phyloP scores from a whole-genome alignment of 2,329 filamentous ascomycete genomes.

The Delphinella strobiligena region DNA sequence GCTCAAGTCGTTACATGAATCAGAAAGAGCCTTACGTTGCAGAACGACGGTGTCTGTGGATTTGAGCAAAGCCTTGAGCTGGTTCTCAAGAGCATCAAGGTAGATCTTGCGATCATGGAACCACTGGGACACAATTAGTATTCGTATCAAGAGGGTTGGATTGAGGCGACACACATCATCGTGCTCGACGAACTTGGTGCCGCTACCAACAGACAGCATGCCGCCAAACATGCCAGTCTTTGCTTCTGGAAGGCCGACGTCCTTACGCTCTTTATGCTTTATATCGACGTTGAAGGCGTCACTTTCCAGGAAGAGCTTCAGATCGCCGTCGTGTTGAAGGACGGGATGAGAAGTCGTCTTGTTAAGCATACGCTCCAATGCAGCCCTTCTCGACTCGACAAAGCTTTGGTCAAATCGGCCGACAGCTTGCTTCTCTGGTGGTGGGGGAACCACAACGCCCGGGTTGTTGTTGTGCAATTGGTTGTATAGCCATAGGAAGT shows the following conservation, averaged over 20 bases:
- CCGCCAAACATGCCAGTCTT: conserved; percentile 55
- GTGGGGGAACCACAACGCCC: conserved; percentile 86
- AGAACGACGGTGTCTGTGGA: conserved; percentile 85
- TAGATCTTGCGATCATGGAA: conserved; percentile 96
- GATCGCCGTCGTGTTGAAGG: conserved; percentile 80
- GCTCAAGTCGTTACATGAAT: conserved; percentile 87
- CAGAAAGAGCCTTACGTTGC: conserved; percentile 86
- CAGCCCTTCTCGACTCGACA: conserved; percentile 81
- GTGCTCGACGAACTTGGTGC: conserved; percentile 86
- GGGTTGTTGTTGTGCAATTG: conserved; percentile 90
- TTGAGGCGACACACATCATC: conserved; percentile 61
- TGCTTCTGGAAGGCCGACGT: conserved; percentile 55
- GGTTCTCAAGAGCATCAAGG: conserved; percentile 82
- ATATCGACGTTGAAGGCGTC: conserved; percentile 93
- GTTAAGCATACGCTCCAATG: conserved; percentile 95
- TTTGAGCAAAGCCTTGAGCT: conserved; percentile 81
- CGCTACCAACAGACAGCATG: conserved; percentile 57
- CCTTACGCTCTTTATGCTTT: conserved; percentile 92
- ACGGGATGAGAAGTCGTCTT: conserved; percentile 84
- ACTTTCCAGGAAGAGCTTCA: conserved; percentile 95
- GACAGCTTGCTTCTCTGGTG: conserved; percentile 94
- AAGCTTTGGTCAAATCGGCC: conserved; percentile 95
- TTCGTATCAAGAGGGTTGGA: conserved; percentile 1
- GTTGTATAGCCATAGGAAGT: conserved; percentile 97
- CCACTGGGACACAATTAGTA: conserved; percentile 48